A percentile compares a stretch with the other conserved stretches of the same genome.
Conservation (phyloP, 129 eudicot species). For the Heracleum sosnowskyi region DNA sequence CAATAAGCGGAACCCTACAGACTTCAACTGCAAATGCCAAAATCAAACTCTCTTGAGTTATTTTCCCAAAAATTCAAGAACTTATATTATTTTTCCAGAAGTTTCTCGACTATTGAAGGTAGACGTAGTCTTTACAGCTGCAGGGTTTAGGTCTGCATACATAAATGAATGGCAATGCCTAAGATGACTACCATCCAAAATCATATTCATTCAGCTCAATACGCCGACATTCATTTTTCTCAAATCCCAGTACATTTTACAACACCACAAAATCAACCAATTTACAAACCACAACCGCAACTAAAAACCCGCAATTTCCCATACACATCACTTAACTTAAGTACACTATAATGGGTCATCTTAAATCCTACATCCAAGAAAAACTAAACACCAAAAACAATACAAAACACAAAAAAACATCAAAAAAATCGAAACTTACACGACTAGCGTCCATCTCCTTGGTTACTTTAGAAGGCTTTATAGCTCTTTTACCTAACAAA, state of each 20-base stretch:
- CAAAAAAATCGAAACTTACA: conserved; percentile 24
- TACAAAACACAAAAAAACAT: neutral
- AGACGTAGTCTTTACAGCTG: too few relatives aligned
- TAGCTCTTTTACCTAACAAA: conserved; percentile 54
- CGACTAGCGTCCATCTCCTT: conserved; percentile 61
- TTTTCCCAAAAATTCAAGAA: too few relatives aligned
- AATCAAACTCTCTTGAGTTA: neutral
- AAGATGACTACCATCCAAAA: too few relatives aligned
- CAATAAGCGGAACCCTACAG: neutral
- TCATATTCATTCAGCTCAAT: too few relatives aligned
- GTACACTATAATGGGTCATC: neutral
- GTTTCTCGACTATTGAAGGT: too few relatives aligned
- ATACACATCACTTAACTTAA: neutral
- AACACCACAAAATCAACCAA: neutral
- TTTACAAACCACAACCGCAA: too few relatives aligned
- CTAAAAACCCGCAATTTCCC: neutral
- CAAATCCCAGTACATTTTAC: too few relatives aligned
- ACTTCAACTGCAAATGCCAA: neutral
- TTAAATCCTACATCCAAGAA: neutral
- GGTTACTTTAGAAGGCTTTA: conserved; percentile 63
- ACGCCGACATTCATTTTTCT: neutral
- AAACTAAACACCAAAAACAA: too few relatives aligned
- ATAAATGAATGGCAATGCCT: too few relatives aligned
- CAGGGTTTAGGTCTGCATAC: too few relatives aligned
- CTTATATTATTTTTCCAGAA: too few relatives aligned